Evolutionary conservation across 1,139 yeast genomes (phyloP).

Genomic region (Nematodospora anomalae): DNA sequence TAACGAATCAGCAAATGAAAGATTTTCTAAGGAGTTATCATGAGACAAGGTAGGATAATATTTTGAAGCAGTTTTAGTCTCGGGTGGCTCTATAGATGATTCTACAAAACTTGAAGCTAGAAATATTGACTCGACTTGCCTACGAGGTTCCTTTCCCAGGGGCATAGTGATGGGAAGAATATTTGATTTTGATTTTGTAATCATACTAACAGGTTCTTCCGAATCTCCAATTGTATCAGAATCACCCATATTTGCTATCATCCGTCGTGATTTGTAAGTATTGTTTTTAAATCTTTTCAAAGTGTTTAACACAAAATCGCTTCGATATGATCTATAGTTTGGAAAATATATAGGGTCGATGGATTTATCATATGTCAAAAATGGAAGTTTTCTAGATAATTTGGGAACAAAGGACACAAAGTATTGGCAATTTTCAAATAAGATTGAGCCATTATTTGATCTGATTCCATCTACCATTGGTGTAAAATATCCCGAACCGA

Average conservation of each 20-base stretch:
- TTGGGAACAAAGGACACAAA: conserved; percentile 20
- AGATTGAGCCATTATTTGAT: conserved; percentile 11
- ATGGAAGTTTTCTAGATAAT: conserved; percentile 6
- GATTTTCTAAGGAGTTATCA: conserved; percentile 8
- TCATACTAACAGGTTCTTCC: background rate
- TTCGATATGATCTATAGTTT: conserved; percentile 12
- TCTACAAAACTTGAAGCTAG: background rate
- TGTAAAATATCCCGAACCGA: conserved; percentile 17
- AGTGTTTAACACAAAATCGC: conserved; percentile 5
- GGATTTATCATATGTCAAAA: conserved; percentile 8
- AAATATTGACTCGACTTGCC: no score
- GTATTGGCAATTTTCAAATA: conserved; percentile 11
- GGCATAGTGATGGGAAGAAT: background rate
- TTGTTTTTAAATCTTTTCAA: conserved; percentile 10
- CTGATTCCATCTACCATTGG: conserved; percentile 13
- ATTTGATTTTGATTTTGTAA: background rate
- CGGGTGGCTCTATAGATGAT: background rate
- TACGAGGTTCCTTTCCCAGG: background rate
- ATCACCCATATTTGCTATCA: background rate
- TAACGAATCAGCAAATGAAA: conserved; percentile 21
- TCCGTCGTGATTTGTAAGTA: background rate
- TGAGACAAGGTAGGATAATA: background rate
- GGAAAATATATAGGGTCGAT: conserved; percentile 19
- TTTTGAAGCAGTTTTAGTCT: background rate
- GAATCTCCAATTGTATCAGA: background rate